Evolutionary conservation across 257 asterid species (phyloP), one percentile per base, ranked within the genome.

Genomic region (Ballota nigra): DNA sequence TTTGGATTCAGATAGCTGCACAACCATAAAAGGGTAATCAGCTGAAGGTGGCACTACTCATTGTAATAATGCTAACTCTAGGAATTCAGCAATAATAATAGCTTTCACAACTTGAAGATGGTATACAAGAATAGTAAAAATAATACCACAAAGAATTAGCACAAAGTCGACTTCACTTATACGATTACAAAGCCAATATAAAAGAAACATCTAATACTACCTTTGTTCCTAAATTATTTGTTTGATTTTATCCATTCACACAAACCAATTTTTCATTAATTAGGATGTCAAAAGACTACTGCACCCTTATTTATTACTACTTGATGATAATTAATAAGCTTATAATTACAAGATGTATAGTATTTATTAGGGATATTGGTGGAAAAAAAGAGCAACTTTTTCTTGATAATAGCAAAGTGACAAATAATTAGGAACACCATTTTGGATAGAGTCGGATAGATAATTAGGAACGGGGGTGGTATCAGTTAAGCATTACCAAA

Each of bases 21-120:
- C 43, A 67, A 36, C 53, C 71, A 62, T 64, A 19, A 76, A 53
- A 4, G 7, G 61, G 60, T 36, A 51, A 72, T 51, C 66, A 68
- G 70, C 75, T 18, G 59, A 29, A 69, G 77, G 41, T 63, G 75
- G 41, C 73, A 31, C 57, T 16, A 63, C 71, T 64, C 43, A 31
- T 26, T 29, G 68, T 49, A 72, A 72, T 53, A 79, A 51, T 11
- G 70, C 40, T 24, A 33, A 52, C 36, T 31, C 56, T 31, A 62
- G 66, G 43, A 38, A 61, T 45, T 77, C 66, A 57, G 58, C 49
- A 16, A 38, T 58, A 72, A 43, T 59, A 59, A 41, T 31, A 57
- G 31, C 6, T 69, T 10, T 31, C 66, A 34, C 63, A 41, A 34
- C 22, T 55, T 69, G 69, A 65, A 59, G 69, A 55, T 15, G 33